phyloP scores from a whole-genome alignment of 2,329 filamentous ascomycete species.

The Penicillium sp. region DNA sequence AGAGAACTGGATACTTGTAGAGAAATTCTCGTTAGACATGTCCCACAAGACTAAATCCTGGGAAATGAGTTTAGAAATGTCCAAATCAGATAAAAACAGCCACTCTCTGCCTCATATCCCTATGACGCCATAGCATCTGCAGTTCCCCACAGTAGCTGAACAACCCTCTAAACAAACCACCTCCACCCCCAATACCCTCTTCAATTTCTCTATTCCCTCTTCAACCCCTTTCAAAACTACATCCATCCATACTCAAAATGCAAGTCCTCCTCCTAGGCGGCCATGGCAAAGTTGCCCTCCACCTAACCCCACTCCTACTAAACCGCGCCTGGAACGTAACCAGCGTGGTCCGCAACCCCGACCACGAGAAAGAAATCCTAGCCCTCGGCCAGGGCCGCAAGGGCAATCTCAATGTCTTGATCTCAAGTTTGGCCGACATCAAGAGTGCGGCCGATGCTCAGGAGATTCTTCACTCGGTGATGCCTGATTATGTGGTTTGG shows the following conservation, averaged over 20 bases:
- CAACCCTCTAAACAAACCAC: not conserved
- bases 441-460: constrained; percentile 67
- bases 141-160: constrained; percentile 5
- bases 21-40: not conserved
- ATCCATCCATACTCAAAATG: constrained; percentile 30
- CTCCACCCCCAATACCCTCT: not conserved
- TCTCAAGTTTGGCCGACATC: constrained; percentile 74
- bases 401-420: constrained; percentile 71
- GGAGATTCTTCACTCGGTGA: constrained; percentile 59
- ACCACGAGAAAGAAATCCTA: constrained; percentile 69
- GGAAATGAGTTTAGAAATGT: not conserved
- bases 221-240: not conserved
- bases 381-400: constrained; percentile 63
- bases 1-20: not conserved
- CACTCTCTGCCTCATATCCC: too few species aligned
- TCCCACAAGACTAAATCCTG: not conserved
- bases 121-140: constrained; percentile 15
- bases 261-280: constrained; percentile 77
- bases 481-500: constrained; percentile 56
- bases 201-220: not conserved
- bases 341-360: constrained; percentile 75
- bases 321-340: constrained; percentile 77
- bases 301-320: constrained; percentile 77
- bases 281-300: constrained; percentile 77
- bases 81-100: not conserved